Evolutionary conservation across 208 protist genomes (phyloP).

Genomic region (Trypanosoma caninum): DNA sequence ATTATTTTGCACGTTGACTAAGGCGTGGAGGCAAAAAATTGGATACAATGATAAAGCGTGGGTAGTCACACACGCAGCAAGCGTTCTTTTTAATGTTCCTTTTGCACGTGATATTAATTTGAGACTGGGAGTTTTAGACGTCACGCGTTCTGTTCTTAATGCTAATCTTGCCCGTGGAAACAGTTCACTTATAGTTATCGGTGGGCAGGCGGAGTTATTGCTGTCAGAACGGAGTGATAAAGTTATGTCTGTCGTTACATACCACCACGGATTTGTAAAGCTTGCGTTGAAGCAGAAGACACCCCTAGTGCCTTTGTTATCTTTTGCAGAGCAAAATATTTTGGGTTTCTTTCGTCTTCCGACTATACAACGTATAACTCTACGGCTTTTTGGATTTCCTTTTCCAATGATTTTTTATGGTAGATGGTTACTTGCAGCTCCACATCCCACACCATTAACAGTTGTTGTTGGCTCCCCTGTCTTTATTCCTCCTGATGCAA

Average conservation of each 20-base stretch:
- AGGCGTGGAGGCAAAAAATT: slow-evolving; percentile 54
- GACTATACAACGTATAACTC: slow-evolving; percentile 48
- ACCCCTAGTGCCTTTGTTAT: slow-evolving; percentile 77
- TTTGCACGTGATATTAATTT: slow-evolving; percentile 77
- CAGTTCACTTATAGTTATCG: slow-evolving; percentile 75
- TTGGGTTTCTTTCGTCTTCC: slow-evolving; percentile 61
- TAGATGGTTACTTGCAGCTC: slow-evolving; percentile 62
- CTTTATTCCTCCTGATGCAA: slow-evolving; percentile 44
- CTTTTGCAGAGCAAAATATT: slow-evolving; percentile 82
- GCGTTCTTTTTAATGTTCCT: slow-evolving; percentile 74
- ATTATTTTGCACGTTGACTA: slow-evolving; percentile 47
- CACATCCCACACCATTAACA: slow-evolving; percentile 52
- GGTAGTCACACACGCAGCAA: slow-evolving; percentile 65
- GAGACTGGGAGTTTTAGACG: slow-evolving; percentile 44
- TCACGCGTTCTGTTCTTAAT: slow-evolving; percentile 50
- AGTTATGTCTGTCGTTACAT: slow-evolving; percentile 61
- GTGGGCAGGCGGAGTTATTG: slow-evolving; percentile 88
- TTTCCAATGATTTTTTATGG: slow-evolving; percentile 79
- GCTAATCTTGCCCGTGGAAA: slow-evolving; percentile 57
- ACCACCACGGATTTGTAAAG: slow-evolving; percentile 80
- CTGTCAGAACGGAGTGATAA: slow-evolving; percentile 39
- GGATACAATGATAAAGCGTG: slow-evolving; percentile 39
- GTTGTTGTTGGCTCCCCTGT: slow-evolving; percentile 69
- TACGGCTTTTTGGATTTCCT: slow-evolving; percentile 73
- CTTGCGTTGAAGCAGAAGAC: slow-evolving; percentile 60